Conservation (phyloP, 371 early-diverging fungal genomes). For the Synchytrium microbalum region DNA sequence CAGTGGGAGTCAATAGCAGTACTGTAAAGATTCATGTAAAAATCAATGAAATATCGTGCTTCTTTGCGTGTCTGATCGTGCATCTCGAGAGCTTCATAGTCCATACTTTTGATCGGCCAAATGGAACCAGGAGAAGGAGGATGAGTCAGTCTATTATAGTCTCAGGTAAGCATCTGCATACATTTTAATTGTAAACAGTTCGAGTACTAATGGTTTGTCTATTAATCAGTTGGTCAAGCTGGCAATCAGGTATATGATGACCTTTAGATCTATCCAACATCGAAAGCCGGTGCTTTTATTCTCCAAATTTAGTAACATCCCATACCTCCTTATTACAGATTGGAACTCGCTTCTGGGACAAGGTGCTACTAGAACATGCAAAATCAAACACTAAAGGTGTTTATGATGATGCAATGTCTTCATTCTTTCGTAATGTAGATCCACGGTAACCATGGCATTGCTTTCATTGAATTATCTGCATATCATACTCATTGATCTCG, state of each 20-base stretch:
- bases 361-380: conserved; percentile 44
- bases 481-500: conserved; percentile 6
- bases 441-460: conserved; percentile 7
- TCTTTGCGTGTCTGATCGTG: too few species aligned
- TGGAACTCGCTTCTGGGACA: conserved; percentile 46
- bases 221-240: conserved; percentile 41
- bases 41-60: too few species aligned
- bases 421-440: conserved; percentile 40
- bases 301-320: neutral
- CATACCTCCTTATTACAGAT: conserved; percentile 25
- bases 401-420: conserved; percentile 37
- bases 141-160: conserved; percentile 46
- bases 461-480: neutral
- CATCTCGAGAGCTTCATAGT: too few species aligned
- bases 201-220: neutral
- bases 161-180: conserved; percentile 24
- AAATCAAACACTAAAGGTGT: conserved; percentile 23
- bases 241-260: conserved; percentile 39
- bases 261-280: neutral
- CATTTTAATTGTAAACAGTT: too few species aligned
- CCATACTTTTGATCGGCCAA: too few species aligned
- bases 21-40: too few species aligned
- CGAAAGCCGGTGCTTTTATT: neutral
- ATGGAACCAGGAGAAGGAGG: too few species aligned
- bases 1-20: too few species aligned